phyloP scores from a whole-genome alignment of 345 rosid genomes.

The Punica granatum region DNA sequence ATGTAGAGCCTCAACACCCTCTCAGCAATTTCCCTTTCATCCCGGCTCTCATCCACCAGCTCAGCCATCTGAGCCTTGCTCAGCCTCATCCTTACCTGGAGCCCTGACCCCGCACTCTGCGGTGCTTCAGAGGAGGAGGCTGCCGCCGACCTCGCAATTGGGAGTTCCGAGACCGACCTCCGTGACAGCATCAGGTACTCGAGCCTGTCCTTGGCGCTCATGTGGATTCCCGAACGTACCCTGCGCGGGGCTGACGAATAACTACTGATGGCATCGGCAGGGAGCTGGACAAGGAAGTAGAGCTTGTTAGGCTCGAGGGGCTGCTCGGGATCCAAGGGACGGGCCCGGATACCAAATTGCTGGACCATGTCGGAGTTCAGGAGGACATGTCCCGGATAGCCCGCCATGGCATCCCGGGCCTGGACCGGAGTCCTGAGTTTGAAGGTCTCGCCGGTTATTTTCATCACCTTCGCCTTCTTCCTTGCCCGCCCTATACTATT shows the following conservation, averaged over 20 bases:
- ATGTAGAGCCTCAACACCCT: slow-evolving; percentile 52
- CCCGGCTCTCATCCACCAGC: slow-evolving; percentile 59
- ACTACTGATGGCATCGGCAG: slow-evolving; percentile 1
- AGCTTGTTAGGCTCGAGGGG: slow-evolving; percentile 45
- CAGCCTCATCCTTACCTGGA: slow-evolving; percentile 58
- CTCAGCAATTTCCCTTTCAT: slow-evolving; percentile 58
- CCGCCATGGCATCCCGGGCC: slow-evolving; percentile 49
- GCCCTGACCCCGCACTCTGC: slow-evolving; percentile 4
- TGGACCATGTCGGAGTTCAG: slow-evolving; percentile 75
- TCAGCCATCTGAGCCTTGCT: slow-evolving; percentile 59
- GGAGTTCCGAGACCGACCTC: slow-evolving; percentile 64
- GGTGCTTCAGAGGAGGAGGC: slow-evolving; percentile 4
- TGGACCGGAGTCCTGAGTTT: slow-evolving; percentile 57
- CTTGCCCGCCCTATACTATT: slow-evolving; percentile 48
- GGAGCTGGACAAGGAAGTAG: slow-evolving; percentile 79
- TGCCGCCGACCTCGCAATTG: slow-evolving; percentile 13
- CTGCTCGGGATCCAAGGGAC: slow-evolving; percentile 60
- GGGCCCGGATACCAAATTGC: slow-evolving; percentile 66
- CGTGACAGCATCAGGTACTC: slow-evolving; percentile 75
- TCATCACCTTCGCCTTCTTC: slow-evolving; percentile 69
- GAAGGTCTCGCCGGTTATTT: slow-evolving; percentile 70
- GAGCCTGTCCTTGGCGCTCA: slow-evolving; percentile 83
- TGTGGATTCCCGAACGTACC: slow-evolving; percentile 63
- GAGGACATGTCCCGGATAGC: slow-evolving; percentile 69
- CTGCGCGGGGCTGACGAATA: slow-evolving; percentile 36